A percentile compares a stretch with the other conserved stretches of the same genome.
Evolutionary conservation across 108 stramenopile genomes (phyloP).

Genomic region (Cyclostephanos invisitatus): DNA sequence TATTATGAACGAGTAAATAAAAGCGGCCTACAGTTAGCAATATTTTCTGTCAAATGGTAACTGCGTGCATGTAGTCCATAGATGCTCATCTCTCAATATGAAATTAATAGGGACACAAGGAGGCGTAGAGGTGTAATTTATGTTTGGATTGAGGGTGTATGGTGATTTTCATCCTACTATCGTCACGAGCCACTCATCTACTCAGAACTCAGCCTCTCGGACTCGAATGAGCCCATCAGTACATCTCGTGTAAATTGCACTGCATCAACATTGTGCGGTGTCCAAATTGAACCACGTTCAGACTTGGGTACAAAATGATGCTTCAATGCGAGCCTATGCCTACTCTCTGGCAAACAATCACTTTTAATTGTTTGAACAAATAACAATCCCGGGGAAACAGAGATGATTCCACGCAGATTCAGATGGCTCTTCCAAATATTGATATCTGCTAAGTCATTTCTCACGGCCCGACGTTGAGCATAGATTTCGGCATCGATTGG

Average conservation of each 20-base stretch:
- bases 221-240: constrained; percentile 5
- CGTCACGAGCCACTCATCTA: no score
- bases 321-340: constrained; percentile 1
- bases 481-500: constrained; percentile 55
- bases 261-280: constrained; percentile 68
- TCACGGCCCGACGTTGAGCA: constrained; percentile 59
- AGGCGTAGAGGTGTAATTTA: no score
- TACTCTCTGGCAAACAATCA: not conserved
- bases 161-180: no score
- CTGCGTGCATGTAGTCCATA: no score
- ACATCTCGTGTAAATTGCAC: constrained; percentile 44
- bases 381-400: constrained; percentile 73
- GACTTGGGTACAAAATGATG: constrained; percentile 60
- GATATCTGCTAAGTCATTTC: constrained; percentile 43
- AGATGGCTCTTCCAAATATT: constrained; percentile 60
- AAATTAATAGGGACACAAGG: no score
- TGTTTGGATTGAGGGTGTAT: no score
- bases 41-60: no score
- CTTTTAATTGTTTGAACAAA: constrained; percentile 30
- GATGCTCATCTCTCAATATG: no score
- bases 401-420: constrained; percentile 27
- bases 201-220: no score
- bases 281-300: constrained; percentile 71
- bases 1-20: no score
- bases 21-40: no score